These are phyloP conservation scores for Ceratocystis eucalypticola DNA, from an alignment of 2,329 filamentous ascomycete genomes.

Conservation along the genomic window DNA sequence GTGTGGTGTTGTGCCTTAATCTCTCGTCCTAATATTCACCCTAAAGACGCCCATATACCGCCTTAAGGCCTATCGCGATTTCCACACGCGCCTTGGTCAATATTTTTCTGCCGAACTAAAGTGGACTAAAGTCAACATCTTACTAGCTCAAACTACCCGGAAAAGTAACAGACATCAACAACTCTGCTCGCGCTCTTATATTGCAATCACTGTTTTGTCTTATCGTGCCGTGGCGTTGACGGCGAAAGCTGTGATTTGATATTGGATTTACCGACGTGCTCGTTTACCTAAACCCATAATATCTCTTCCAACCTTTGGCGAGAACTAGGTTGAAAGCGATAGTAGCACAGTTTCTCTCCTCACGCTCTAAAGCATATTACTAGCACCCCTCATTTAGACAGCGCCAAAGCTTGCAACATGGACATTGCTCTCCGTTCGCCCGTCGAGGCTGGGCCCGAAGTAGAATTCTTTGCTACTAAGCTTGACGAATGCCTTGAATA, in stretches of 20 bases:
- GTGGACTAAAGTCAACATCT: neutral
- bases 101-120: constrained; percentile 2
- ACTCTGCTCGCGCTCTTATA: neutral
- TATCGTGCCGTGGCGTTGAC: neutral
- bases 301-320: neutral
- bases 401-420: constrained; percentile 11
- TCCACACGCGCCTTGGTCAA: neutral
- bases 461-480: constrained; percentile 72
- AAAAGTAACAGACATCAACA: neutral
- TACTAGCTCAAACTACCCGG: neutral
- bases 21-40: too few species aligned
- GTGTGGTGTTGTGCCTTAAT: too few species aligned
- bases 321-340: too few species aligned
- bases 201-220: neutral
- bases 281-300: neutral
- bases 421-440: constrained; percentile 14
- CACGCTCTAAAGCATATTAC: neutral
- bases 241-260: neutral
- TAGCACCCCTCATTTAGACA: neutral
- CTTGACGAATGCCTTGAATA: constrained; percentile 59
- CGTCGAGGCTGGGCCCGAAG: constrained; percentile 53
- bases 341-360: too few species aligned
- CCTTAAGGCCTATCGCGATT: neutral
- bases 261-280: neutral
- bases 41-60: neutral